Conservation (phyloP, 768 basidiomycete genomes). For the Bullera alba region DNA sequence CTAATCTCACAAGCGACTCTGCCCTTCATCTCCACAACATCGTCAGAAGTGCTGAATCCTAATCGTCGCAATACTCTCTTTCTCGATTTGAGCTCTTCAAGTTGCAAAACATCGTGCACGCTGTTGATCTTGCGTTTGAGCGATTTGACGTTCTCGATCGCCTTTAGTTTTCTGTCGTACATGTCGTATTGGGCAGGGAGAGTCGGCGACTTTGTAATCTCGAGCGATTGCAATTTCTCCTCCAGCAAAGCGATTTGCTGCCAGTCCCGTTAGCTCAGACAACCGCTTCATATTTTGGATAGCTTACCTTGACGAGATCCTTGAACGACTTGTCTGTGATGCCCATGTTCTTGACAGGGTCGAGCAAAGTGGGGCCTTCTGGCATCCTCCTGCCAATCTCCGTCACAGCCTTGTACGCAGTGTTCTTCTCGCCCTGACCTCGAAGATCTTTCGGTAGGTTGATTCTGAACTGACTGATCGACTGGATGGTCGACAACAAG, state of each 20-base stretch:
- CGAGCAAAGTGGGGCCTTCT: slow-evolving; percentile 74
- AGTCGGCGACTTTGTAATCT: slow-evolving; percentile 68
- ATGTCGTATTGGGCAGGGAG: slow-evolving; percentile 73
- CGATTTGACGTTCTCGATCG: slow-evolving; percentile 49
- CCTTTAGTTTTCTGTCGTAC: slow-evolving; percentile 67
- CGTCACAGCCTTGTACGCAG: slow-evolving; percentile 77
- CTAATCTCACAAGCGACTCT: slow-evolving; percentile 98
- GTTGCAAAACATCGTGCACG: slow-evolving; percentile 84
- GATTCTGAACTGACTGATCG: slow-evolving; percentile 77
- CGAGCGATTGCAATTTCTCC: slow-evolving; percentile 69
- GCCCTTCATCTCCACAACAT: slow-evolving; percentile 97
- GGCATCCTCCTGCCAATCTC: slow-evolving; percentile 91
- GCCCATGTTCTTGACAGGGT: slow-evolving; percentile 89
- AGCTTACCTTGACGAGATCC: slow-evolving; percentile 66
- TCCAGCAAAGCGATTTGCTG: slow-evolving; percentile 92
- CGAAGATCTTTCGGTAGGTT: slow-evolving; percentile 85
- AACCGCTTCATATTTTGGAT: background rate
- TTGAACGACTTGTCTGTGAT: slow-evolving; percentile 92
- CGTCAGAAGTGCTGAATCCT: slow-evolving; percentile 77
- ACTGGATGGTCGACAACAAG: slow-evolving; percentile 74
- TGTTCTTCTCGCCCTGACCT: slow-evolving; percentile 65
- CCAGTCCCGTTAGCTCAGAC: background rate
- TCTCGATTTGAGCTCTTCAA: slow-evolving; percentile 91
- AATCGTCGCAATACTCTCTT: slow-evolving; percentile 89
- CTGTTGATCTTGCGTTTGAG: slow-evolving; percentile 80